Base-by-base conservation (phyloP, 1,284 basidiomycete genomes). In the Cutaneotrichosporon daszewskae region DNA sequence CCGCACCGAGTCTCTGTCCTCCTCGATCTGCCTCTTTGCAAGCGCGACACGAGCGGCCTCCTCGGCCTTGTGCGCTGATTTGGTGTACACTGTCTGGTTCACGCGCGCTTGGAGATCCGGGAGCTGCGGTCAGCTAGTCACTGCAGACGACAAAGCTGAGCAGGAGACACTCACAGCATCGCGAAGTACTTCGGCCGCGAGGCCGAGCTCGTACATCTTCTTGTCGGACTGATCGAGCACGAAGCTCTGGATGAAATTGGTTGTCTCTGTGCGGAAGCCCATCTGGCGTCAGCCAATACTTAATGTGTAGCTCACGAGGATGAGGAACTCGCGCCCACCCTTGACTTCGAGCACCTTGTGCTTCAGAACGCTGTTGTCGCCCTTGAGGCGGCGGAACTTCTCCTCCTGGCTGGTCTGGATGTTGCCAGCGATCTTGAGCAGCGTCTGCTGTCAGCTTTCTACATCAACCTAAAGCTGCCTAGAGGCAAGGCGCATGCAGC, bases 241-340 rank as follows among this genome's bases (percentile, higher is more conserved):
- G 41, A 60, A 68, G 17, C 49, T 34, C 37, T 54, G 41, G 11
- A 53, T 40, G 38, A 66, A 65, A 14, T 68, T 54, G 28, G 53
- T 38, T 8, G 58, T 65, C 40, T 60, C 47, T 0, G 54, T 60
- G 13, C 61, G 53, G 47, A 70, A 70, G 5, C 68, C 68, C 43
- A 70, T 60, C 68, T 70, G 45, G 8, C 17, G 37, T 36, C 33
- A 32, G 20, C 13, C n/a, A 12, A 8, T 17, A 17, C 12, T 14
- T 17, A 19, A n/a, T 6, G 14, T 4, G 13, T 6, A 17, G 58
- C 65, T 50, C 43, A 70, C 68, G n/a, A 59, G 55, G 22, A 68
- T 58, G 25, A 70, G 51, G 32, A 61, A 68, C 11, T 68, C 68
- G 17, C 65, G 58, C 2, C 65, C 68, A 8, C 66, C 66, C 24